Base-by-base conservation (phyloP, 2,329 filamentous ascomycete genomes). In the Penicillium sp. region DNA sequence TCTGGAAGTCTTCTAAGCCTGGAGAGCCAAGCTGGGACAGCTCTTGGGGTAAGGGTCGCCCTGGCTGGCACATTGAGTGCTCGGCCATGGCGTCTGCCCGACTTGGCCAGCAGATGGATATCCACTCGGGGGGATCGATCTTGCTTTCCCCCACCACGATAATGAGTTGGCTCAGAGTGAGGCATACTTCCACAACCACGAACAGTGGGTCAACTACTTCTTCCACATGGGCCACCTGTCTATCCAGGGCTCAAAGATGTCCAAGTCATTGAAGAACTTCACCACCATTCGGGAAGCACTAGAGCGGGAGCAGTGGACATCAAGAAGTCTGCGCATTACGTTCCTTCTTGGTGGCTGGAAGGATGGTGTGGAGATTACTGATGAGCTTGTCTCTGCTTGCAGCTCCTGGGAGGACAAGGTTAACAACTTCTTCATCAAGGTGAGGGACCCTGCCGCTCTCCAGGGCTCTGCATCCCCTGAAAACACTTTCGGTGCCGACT, bases 31-130 rank as follows among this genome's bases (percentile, higher is more conserved):
- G 85, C 62, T 97, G 93, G 93, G 81, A 86, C 5, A 94, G 89
- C 64, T 86, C 86, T 3, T 97, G 93, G 92, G 92, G 93, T 4
- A 81, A 86, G 53, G 92, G 92, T 4, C 82, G 93, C 43, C 93
- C 93, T 1, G 93, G 93, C 18, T 97, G 93, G 93, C 93, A 97
- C 69, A 97, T 97, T 67, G 92, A 97, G 77, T 97, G 93, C 85
- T 92, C 89, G 1, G 92, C 92, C 15, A 97, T 97, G 93, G 92
- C 92, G 0, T 93, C 89, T 2, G 90, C 92, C 60, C 83, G 92
- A n/a, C 78, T 97, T 1, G 92, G 92, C 5, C 81, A 86, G 26
- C 83, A 87, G 58, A 92, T 97, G 80, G 93, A 97, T 71, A 90
- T 97, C 51, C 93, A 97, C 73, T 95, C 90, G 22, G 92, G 93